Percentiles rank a stretch among this genome's conserved stretches.
These are phyloP conservation scores for Protomyces inundatus DNA, from an alignment of 1,139 yeast species.

Conservation along the genomic window DNA sequence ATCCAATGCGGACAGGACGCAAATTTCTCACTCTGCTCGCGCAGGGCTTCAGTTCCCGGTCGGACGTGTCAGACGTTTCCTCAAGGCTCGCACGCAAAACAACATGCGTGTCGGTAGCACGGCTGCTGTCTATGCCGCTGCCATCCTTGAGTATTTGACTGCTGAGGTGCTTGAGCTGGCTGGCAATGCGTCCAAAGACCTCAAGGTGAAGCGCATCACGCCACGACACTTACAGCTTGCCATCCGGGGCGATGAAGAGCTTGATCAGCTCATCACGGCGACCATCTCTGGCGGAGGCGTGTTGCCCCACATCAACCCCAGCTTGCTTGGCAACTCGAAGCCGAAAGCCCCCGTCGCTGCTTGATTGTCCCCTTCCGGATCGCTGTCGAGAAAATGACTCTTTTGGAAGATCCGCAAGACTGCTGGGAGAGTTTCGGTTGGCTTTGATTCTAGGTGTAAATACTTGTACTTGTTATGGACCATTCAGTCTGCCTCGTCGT, in stretches of 20 bases:
- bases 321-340: conserved; percentile 21
- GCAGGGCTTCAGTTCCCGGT: conserved; percentile 98
- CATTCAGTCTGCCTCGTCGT: background rate
- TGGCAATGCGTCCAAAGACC: conserved; percentile 97
- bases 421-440: no score
- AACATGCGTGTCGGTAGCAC: conserved; percentile 78
- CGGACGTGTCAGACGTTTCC: conserved; percentile 94
- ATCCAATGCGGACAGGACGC: conserved; percentile 54
- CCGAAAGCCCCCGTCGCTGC: conserved; percentile 21
- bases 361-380: background rate
- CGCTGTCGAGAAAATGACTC: no score
- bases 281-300: conserved; percentile 99
- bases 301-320: conserved; percentile 50
- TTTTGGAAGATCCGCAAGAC: no score
- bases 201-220: conserved; percentile 96
- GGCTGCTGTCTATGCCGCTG: conserved; percentile 94
- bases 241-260: conserved; percentile 97
- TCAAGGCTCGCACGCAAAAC: conserved; percentile 86
- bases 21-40: conserved; percentile 80
- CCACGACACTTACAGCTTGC: conserved; percentile 98
- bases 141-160: conserved; percentile 92
- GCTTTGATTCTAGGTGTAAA: background rate
- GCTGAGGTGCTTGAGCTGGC: conserved; percentile 98
- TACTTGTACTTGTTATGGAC: background rate
- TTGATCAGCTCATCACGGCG: conserved; percentile 82